Evolutionary conservation across 2,329 filamentous ascomycete genomes (phyloP), one percentile per base, ranked within the genome.

Genomic region (Scolecobasidium constrictum): DNA sequence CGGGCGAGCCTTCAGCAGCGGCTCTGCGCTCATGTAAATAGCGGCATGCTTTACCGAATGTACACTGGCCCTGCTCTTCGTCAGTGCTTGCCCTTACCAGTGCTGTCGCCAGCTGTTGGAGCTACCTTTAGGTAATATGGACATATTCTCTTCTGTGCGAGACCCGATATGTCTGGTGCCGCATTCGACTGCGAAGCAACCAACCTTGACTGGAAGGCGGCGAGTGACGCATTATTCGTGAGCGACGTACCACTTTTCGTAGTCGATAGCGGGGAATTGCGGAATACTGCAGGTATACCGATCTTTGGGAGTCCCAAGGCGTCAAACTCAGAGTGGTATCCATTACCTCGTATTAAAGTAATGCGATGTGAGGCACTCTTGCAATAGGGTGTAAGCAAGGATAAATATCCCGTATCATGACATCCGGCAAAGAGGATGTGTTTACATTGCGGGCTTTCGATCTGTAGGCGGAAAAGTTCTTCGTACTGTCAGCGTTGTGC

Each of bases 401-500:
- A 68, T 36, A 77, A 58, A 52, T 80, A 78, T 40, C 71, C 69
- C 18, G 64, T 64, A 49, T 81, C 73, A 49, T 80, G 75, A 50
- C 77, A 81, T 31, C 70, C 75, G 4, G 75, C 78, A 45, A 78
- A 75, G 52, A 73, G 75, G 26, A 82, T 76, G 53, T 79, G 77
- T 49, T 73, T 75, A 61, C 78, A 82, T 51, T 78, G 73, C 3
- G 66, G 59, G 49, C 74, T 75, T 36, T 77, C 70, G 23, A 66
- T 68, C 47, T 75, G 77, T 2, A 78, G 61, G 4, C 64, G 61
- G 53, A 66, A 62, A 44, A 59, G 47, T 49, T 62, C 38, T 40
- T 18, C 13, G 22, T 13, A 2, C 3, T 40, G 21, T 40, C 12
- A 33, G 21, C 12, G 20, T 28, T 13, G 7, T 4, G n/a, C 13